These are phyloP conservation scores for Esteya vermicola DNA, from an alignment of 2,329 filamentous ascomycete species.

Conservation along the genomic window DNA sequence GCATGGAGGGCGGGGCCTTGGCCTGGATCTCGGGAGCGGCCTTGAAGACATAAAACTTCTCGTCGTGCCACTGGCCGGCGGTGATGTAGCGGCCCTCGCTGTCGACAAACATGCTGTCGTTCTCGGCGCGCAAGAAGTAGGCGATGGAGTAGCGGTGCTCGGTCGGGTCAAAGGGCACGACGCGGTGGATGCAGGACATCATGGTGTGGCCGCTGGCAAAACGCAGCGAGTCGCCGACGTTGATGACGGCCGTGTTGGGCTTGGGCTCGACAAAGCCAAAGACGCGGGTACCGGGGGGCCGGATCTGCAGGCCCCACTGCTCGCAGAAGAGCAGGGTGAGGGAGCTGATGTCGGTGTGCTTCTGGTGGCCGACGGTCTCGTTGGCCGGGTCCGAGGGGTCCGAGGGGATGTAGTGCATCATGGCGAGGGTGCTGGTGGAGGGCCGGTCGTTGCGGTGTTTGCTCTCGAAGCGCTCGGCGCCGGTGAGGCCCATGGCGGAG, in stretches of 20 bases:
- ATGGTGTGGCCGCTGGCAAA: slow-evolving; percentile 38
- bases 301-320: slow-evolving; percentile 43
- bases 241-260: slow-evolving; percentile 36
- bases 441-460: slow-evolving; percentile 34
- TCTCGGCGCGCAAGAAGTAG: slow-evolving; percentile 42
- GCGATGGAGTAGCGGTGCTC: slow-evolving; percentile 46
- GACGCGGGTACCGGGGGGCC: slow-evolving; percentile 22
- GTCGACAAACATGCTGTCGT: slow-evolving; percentile 41
- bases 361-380: slow-evolving; percentile 30
- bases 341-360: slow-evolving; percentile 42
- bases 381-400: slow-evolving; percentile 24
- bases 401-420: slow-evolving; percentile 39
- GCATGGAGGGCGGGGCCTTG: slow-evolving; percentile 31
- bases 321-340: slow-evolving; percentile 40
- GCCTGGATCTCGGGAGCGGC: slow-evolving; percentile 20
- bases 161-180: slow-evolving; percentile 34
- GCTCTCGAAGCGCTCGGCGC: slow-evolving; percentile 32
- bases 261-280: slow-evolving; percentile 40
- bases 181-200: slow-evolving; percentile 42
- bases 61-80: slow-evolving; percentile 38
- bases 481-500: slow-evolving; percentile 28
- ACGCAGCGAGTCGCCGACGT: slow-evolving; percentile 44
- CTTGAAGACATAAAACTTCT: slow-evolving; percentile 37
- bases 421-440: slow-evolving; percentile 34
- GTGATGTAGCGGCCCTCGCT: slow-evolving; percentile 38